phyloP scores from a whole-genome alignment of 768 basidiomycete species.

The Gloeopeniophorella convolvens region DNA sequence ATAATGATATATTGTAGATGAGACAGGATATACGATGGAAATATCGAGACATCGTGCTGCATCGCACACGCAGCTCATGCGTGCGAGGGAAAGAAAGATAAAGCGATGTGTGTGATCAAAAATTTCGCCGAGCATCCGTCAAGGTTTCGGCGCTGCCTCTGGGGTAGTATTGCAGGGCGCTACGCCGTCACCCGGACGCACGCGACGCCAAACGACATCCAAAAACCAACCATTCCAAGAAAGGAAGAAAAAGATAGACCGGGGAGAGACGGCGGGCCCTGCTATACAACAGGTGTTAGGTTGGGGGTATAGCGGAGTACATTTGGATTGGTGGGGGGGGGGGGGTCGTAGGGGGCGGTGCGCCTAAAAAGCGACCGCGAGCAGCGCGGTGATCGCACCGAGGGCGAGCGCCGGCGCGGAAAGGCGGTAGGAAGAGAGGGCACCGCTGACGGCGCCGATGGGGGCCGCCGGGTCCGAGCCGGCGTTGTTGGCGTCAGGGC shows the following conservation, averaged over 20 bases:
- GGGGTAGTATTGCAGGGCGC: background rate
- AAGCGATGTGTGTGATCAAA: too few relatives aligned
- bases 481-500: background rate
- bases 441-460: background rate
- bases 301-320: conserved; percentile 1
- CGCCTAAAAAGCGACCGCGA: conserved; percentile 3
- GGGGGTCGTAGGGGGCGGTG: background rate
- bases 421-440: background rate
- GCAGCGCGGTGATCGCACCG: background rate
- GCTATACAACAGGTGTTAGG: background rate
- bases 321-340: background rate
- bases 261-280: background rate
- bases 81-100: background rate
- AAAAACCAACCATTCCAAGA: background rate
- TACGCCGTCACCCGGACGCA: background rate
- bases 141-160: background rate
- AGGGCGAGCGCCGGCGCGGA: background rate
- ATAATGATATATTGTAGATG: too few relatives aligned
- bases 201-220: background rate
- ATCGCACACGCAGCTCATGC: too few relatives aligned
- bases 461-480: background rate
- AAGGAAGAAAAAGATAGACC: background rate
- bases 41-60: too few relatives aligned
- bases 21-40: too few relatives aligned
- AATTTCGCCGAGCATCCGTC: background rate